These are phyloP conservation scores for Ascochyta fabae DNA, from an alignment of 2,329 filamentous ascomycete genomes.

Conservation along the genomic window DNA sequence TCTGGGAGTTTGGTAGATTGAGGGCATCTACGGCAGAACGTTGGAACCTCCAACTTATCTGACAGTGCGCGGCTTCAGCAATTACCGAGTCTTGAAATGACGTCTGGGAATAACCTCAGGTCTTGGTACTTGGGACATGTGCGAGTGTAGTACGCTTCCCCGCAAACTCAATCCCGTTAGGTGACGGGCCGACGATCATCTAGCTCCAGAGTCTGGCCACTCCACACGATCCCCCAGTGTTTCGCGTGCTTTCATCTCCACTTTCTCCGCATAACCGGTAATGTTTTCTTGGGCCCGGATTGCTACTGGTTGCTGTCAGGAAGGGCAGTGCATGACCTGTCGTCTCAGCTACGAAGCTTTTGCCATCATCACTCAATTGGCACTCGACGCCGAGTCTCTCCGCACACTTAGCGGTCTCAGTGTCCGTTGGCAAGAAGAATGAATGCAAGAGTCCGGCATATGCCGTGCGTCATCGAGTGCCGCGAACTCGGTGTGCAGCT, in stretches of 20 bases:
- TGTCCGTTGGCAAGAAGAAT: conserved; percentile 7
- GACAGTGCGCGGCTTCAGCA: background rate
- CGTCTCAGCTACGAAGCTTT: conserved; percentile 1
- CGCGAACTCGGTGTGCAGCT: background rate
- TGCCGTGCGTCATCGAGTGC: background rate
- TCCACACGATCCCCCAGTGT: conserved; percentile 30
- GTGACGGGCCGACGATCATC: conserved; percentile 29
- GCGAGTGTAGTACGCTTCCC: conserved; percentile 34
- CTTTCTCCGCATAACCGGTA: conserved; percentile 35
- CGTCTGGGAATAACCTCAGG: conserved; percentile 25
- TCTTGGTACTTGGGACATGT: conserved; percentile 2
- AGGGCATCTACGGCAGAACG: background rate
- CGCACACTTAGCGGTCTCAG: conserved; percentile 7
- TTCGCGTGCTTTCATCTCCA: conserved; percentile 31
- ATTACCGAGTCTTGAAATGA: conserved; percentile 18
- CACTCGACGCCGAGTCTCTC: conserved; percentile 15
- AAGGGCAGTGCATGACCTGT: background rate
- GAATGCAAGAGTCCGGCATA: background rate
- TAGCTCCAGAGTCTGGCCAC: conserved; percentile 27
- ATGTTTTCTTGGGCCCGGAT: conserved; percentile 1
- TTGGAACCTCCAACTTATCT: background rate
- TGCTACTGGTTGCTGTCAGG: conserved; percentile 4
- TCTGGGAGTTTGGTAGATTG: background rate
- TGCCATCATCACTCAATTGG: conserved; percentile 12
- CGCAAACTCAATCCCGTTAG: conserved; percentile 35